Conservation (phyloP, 225 moss, liverwort and hornwort genomes). For the Pseudoscleropodium purum region DNA sequence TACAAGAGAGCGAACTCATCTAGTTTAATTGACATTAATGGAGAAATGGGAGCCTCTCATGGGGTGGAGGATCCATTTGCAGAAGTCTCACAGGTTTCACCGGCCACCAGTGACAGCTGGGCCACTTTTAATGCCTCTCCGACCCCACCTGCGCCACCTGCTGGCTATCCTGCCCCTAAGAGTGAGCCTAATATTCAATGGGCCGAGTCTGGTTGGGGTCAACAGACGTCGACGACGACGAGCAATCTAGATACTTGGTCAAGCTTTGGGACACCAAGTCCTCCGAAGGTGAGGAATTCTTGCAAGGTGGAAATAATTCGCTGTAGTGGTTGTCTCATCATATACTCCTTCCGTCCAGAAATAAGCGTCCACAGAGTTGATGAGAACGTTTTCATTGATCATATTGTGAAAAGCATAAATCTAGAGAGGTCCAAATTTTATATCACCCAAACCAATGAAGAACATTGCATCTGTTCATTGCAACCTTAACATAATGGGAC, state of each 20-base stretch:
- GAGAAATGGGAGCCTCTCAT: slow-evolving; percentile 18
- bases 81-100: slow-evolving; percentile 15
- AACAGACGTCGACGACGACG: not conserved
- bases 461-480: not conserved
- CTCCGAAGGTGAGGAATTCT: slow-evolving; percentile 16
- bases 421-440: not conserved
- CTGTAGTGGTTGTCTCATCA: not conserved
- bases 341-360: not conserved
- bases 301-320: not conserved
- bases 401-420: not conserved
- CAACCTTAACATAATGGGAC: not conserved
- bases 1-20: slow-evolving; percentile 59
- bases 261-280: slow-evolving; percentile 35
- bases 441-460: not conserved
- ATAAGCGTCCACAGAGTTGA: too few species aligned
- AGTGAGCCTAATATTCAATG: slow-evolving; percentile 30
- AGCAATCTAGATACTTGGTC: slow-evolving; percentile 28
- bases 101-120: slow-evolving; percentile 61
- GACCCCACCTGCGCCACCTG: slow-evolving; percentile 33
- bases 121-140: slow-evolving; percentile 73
- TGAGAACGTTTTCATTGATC: not conserved
- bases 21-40: slow-evolving; percentile 82
- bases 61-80: slow-evolving; percentile 37
- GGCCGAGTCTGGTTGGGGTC: slow-evolving; percentile 63
- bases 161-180: slow-evolving; percentile 66